Evolutionary conservation across 345 rosid species (phyloP).

Genomic region (Ailanthus altissimus): DNA sequence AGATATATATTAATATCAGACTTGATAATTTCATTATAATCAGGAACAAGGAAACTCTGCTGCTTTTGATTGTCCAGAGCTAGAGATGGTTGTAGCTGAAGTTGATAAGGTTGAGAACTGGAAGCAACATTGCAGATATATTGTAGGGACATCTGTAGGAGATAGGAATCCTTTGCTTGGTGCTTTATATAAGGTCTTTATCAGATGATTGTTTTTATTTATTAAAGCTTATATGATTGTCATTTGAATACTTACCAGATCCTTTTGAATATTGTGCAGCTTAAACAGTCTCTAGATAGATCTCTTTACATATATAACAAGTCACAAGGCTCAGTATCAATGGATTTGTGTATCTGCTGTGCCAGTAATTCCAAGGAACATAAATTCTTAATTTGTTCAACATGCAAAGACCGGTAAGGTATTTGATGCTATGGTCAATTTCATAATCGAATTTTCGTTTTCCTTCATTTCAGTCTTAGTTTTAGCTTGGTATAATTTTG

Average conservation of each 20-base stretch:
- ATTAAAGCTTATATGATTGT: conserved; percentile 1
- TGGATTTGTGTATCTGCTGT: conserved; percentile 42
- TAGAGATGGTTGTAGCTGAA: conserved; percentile 49
- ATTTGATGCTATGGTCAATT: conserved; percentile 11
- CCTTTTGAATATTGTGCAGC: conserved; percentile 39
- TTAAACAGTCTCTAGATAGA: conserved; percentile 46
- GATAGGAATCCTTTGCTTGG: conserved; percentile 35
- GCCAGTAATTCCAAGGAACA: conserved; percentile 34
- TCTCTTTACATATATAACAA: conserved; percentile 49
- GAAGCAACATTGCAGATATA: conserved; percentile 45
- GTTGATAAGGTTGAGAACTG: conserved; percentile 61
- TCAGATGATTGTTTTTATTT: background rate
- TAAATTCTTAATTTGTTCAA: conserved; percentile 40
- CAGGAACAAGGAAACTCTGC: conserved; percentile 53
- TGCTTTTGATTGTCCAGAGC: conserved; percentile 56
- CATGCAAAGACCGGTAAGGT: conserved; percentile 65
- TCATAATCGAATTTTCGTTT: background rate
- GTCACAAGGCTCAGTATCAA: conserved; percentile 32
- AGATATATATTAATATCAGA: background rate
- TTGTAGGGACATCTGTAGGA: conserved; percentile 33
- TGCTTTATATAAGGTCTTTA: conserved; percentile 50
- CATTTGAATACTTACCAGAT: conserved; percentile 6
- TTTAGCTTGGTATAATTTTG: background rate
- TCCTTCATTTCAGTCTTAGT: background rate
- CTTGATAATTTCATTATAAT: conserved; percentile 19